Evolutionary conservation across 1,284 basidiomycete genomes (phyloP), one percentile per base, ranked within the genome.

Genomic region (Ceratobasidium sp.): DNA sequence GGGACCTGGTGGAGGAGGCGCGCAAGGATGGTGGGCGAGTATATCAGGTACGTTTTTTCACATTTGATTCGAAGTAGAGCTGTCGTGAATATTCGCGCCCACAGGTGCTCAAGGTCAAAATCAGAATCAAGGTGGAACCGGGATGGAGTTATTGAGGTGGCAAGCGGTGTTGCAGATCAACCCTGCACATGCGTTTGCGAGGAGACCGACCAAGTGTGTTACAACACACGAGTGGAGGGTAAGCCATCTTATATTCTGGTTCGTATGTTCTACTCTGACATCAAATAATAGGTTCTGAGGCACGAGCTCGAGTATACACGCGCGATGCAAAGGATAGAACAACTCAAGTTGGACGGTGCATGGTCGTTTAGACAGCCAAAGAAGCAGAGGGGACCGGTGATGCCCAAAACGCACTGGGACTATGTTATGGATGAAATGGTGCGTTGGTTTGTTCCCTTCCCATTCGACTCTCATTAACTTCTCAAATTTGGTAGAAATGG

Each of bases 281-380:
- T 30, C 21, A 34, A 70, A 32, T 12, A 60, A 52, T 76, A 93
- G 92, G 84, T 93, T 53, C 92, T 92, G 0, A 87, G 91, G 78
- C 84, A 85, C 14, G 94, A 97, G 78, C 79, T 96, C 72, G 85
- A 89, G 73, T 84, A 94, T 57, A 81, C 93, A 39, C 87, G 93
- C 23, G 90, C 93, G 0, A 87, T 97, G 78, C 94, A 96, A 61
- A 86, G 91, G 6, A 90, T 99, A 65, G 96, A 99, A 74, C 81
- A 84, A 59, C 85, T 98, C 75, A 97, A 98, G 81, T 85, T 88
- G 18, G 85, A 86, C 14, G 91, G 90, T 1, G 84, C 88, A 34
- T 99, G 97, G 97, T 93, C 92, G 77, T 94, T 97, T 78, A 85
- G 96, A 58, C 97, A 99, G 78, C 94, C 95, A 0, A 98, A 97